Evolutionary conservation across 1,139 yeast genomes (phyloP).

Genomic region (Hansenula lynferdii): DNA sequence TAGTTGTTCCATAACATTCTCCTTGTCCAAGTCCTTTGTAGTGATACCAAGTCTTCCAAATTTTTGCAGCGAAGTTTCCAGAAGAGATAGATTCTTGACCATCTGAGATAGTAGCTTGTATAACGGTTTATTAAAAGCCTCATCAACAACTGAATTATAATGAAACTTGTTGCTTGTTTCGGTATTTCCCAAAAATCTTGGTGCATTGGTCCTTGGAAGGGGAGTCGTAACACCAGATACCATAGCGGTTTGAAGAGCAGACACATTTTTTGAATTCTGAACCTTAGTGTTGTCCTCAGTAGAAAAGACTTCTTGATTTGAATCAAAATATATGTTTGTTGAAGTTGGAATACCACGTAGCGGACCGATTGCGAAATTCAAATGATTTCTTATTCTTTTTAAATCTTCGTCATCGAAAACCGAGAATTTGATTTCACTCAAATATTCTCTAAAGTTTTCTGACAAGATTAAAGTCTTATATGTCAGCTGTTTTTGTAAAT

Average conservation of each 20-base stretch:
- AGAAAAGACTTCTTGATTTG: slow-evolving; percentile 1
- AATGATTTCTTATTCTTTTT: slow-evolving; percentile 32
- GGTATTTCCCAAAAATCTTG: slow-evolving; percentile 6
- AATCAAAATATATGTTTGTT: slow-evolving; percentile 13
- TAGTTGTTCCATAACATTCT: slow-evolving; percentile 8
- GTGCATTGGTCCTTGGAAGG: slow-evolving; percentile 13
- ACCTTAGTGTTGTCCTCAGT: slow-evolving; percentile 3
- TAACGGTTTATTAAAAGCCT: slow-evolving; percentile 27
- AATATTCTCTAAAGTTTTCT: slow-evolving; percentile 37
- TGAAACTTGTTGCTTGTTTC: slow-evolving; percentile 3
- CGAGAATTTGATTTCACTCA: slow-evolving; percentile 36
- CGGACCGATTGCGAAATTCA: slow-evolving; percentile 36
- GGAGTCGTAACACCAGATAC: slow-evolving; percentile 25
- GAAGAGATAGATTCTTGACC: slow-evolving; percentile 23
- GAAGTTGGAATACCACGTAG: slow-evolving; percentile 36
- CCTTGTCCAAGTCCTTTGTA: slow-evolving; percentile 3
- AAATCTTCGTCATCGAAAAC: slow-evolving; percentile 29
- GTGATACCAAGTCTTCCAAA: slow-evolving; percentile 7
- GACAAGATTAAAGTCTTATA: slow-evolving; percentile 30
- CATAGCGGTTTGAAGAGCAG: neutral
- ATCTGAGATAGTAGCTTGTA: slow-evolving; percentile 26
- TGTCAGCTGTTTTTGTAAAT: slow-evolving; percentile 27
- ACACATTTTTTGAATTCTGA: slow-evolving; percentile 3
- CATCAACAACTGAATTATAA: slow-evolving; percentile 25
- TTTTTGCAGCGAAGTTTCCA: slow-evolving; percentile 19